A percentile compares a stretch with the other conserved stretches of the same genome.
phyloP scores from a whole-genome alignment of 2,329 filamentous ascomycete genomes.

The Torrubiella hemipterigena region DNA sequence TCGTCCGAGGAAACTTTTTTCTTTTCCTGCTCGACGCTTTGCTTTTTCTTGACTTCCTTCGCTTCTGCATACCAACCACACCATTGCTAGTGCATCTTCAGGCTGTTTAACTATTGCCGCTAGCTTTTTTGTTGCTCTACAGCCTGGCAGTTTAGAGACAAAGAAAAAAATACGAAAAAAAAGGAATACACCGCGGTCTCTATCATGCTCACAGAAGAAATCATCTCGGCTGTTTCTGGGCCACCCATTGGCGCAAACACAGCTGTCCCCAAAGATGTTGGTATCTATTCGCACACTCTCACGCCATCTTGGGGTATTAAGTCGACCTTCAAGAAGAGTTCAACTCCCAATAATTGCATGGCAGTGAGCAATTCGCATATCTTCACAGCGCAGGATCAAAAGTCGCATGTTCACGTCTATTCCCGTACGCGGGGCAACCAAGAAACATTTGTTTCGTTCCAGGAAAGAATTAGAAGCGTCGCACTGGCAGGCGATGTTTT shows the following conservation, averaged over 20 bases:
- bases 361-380: constrained; percentile 73
- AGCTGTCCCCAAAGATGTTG: constrained; percentile 62
- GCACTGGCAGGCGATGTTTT: constrained; percentile 61
- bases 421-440: constrained; percentile 72
- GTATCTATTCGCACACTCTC: constrained; percentile 75
- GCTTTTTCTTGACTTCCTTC: no score
- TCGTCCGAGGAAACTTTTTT: no score
- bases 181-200: no score
- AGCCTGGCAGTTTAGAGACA: no score
- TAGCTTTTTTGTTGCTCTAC: no score
- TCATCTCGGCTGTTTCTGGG: constrained; percentile 46
- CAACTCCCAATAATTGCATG: constrained; percentile 64
- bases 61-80: no score
- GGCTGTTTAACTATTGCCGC: no score
- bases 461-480: constrained; percentile 73
- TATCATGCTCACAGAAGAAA: constrained; percentile 46
- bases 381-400: constrained; percentile 84
- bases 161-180: no score
- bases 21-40: no score
- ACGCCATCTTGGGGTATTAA: constrained; percentile 67
- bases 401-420: constrained; percentile 89
- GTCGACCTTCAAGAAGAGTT: constrained; percentile 83
- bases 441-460: constrained; percentile 78
- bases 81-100: no score
- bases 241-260: constrained; percentile 49